Evolutionary conservation across 805 yeast genomes (phyloP).

Genomic region (Martiniozyma abietophila): DNA sequence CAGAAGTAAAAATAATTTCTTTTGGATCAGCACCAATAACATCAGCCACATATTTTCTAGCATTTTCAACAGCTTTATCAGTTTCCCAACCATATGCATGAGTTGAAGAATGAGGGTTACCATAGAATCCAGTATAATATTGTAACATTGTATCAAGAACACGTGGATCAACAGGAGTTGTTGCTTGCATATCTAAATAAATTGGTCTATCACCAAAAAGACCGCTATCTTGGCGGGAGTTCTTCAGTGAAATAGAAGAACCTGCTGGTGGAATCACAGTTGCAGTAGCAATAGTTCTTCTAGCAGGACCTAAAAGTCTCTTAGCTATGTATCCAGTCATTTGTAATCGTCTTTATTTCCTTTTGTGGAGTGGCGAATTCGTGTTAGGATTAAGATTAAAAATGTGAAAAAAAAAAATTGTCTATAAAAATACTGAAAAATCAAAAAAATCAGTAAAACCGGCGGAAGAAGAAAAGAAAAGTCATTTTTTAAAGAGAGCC

Average conservation of each 20-base stretch:
- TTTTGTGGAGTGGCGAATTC: too few species aligned
- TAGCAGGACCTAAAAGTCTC: too few species aligned
- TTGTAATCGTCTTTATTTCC: too few species aligned
- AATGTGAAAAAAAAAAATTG: too few species aligned
- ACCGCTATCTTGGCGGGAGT: constrained; percentile 34
- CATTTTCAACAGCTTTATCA: constrained; percentile 79
- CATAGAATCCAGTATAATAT: constrained; percentile 86
- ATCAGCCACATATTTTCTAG: constrained; percentile 73
- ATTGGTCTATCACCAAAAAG: constrained; percentile 76
- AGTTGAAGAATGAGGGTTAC: constrained; percentile 96
- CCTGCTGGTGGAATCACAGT: constrained; percentile 35
- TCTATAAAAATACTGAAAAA: too few species aligned
- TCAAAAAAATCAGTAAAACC: too few species aligned
- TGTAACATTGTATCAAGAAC: constrained; percentile 83
- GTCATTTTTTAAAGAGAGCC: too few species aligned
- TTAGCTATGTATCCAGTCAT: too few species aligned
- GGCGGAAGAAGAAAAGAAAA: too few species aligned
- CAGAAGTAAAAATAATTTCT: constrained; percentile 93
- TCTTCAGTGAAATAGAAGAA: constrained; percentile 34
- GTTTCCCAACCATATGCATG: constrained; percentile 99
- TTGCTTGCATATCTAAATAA: constrained; percentile 95
- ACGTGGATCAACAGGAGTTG: constrained; percentile 96
- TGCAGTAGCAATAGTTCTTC: constrained; percentile 6
- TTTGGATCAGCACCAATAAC: constrained; percentile 90
- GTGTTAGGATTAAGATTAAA: too few species aligned